phyloP scores from a whole-genome alignment of 768 basidiomycete species.

The Lentinula lateritia region DNA sequence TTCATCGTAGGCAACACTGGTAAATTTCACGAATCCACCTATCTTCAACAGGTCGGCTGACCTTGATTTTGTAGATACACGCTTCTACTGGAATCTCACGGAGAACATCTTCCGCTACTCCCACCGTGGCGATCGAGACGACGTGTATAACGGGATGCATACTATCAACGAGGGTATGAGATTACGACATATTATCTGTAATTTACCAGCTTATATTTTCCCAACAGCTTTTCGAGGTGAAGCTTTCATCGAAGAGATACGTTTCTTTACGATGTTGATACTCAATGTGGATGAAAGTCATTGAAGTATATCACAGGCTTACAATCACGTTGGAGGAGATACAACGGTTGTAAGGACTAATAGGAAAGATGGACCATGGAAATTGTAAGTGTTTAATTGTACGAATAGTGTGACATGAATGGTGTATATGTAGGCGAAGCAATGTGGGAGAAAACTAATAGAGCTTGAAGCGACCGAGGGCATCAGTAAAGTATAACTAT shows the following conservation, averaged over 20 bases:
- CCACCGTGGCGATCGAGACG: constrained; percentile 19
- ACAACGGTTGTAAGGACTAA: too few species aligned
- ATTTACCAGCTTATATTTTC: neutral
- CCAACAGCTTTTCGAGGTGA: constrained; percentile 20
- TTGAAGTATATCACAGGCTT: too few species aligned
- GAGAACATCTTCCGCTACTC: constrained; percentile 43
- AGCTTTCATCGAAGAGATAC: constrained; percentile 29
- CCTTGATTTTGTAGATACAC: constrained; percentile 21
- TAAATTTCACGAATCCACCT: constrained; percentile 10
- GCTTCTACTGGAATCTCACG: constrained; percentile 27
- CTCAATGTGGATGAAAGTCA: constrained; percentile 30
- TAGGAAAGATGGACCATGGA: too few species aligned
- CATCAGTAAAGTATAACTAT: too few species aligned
- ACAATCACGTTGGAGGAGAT: too few species aligned
- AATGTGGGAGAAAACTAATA: too few species aligned
- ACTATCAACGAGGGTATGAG: constrained; percentile 46
- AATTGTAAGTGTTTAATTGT: too few species aligned
- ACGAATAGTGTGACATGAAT: too few species aligned
- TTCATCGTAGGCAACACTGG: constrained; percentile 17
- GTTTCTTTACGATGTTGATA: constrained; percentile 36
- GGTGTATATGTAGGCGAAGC: too few species aligned
- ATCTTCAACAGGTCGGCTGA: neutral
- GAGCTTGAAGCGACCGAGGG: too few species aligned
- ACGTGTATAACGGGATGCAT: constrained; percentile 26
- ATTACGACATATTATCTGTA: constrained; percentile 12